Evolutionary conservation across 345 rosid species (phyloP), one percentile per base, ranked within the genome.

Genomic region (Aquilaria sinensis): DNA sequence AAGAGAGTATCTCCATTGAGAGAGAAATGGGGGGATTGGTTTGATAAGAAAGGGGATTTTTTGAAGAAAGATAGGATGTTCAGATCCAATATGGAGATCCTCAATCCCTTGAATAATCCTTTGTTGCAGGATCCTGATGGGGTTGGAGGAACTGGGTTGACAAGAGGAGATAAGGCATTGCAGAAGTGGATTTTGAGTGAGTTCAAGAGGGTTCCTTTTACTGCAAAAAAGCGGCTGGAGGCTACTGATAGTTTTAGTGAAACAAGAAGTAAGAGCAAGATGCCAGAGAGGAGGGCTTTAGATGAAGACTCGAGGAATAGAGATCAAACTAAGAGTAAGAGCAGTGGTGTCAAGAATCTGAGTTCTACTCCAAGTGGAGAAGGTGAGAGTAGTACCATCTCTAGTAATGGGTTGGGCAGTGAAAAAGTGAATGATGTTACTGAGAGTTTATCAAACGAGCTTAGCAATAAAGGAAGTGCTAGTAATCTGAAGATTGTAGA

Each of bases 11-110:
- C 92, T 1, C 87, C 94, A 1, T 68, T 94, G 67, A 82, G 97
- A 63, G 84, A 86, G 65, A 95, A 88, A 23, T 94, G 99, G 99
- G 96, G 97, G 1, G 96, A 85, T 62, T 90, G 99, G 97, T 90
- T 94, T 71, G 92, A 93, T 54, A 93, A 88, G 76, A 94, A 94
- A 69, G 74, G 92, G 23, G 96, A 87, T 41, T 90, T 94, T 63
- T 75, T 94, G 81, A 82, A 85, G 74, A 88, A 82, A 77, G 97
- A 88, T 76, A 68, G 76, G 70, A 85, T 90, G 97, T 94, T 94
- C 60, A 86, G 75, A 67, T 86, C 97, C 14, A 83, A 84, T 68
- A 69, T 85, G 10, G 97, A 88, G 71, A 74, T 77, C 6, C 78
- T 94, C 82, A 90, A 93, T 81, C 97, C 97, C 0, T 56, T 77